phyloP scores from a whole-genome alignment of 495 filamentous ascomycete species.

The Tuber melanosporum region DNA sequence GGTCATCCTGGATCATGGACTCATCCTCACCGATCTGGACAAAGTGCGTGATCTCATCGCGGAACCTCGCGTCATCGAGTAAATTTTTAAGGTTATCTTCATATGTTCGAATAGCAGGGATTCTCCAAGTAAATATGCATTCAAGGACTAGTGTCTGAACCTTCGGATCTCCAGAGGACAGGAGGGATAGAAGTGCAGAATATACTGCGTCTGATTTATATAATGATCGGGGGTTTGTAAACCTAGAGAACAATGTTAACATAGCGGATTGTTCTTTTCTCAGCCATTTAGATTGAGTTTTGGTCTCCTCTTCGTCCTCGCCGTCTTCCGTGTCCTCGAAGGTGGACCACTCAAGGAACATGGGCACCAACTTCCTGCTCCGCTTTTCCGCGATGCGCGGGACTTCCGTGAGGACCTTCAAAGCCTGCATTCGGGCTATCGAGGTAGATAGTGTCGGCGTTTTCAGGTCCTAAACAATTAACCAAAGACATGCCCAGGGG shows the following conservation, averaged over 20 bases:
- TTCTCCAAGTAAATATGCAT: constrained; percentile 83
- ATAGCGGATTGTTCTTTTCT: constrained; percentile 74
- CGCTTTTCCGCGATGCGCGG: constrained; percentile 76
- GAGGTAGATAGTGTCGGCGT: constrained; percentile 42
- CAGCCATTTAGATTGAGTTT: constrained; percentile 46
- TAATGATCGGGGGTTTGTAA: constrained; percentile 74
- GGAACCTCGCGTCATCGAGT: constrained; percentile 83
- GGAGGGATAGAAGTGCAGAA: constrained; percentile 59
- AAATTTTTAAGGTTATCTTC: constrained; percentile 82
- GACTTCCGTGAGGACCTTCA: constrained; percentile 66
- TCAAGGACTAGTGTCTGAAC: constrained; percentile 79
- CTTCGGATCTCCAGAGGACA: constrained; percentile 81
- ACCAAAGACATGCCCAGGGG: constrained; percentile 29
- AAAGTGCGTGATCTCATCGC: constrained; percentile 81
- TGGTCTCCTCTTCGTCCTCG: constrained; percentile 47
- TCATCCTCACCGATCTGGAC: constrained; percentile 65
- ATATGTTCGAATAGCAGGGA: constrained; percentile 64
- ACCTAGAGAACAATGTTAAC: constrained; percentile 73
- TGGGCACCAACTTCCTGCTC: constrained; percentile 74
- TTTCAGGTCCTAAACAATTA: constrained; percentile 43
- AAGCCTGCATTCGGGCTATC: constrained; percentile 62
- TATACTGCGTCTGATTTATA: constrained; percentile 74
- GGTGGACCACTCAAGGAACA: constrained; percentile 70
- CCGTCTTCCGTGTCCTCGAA: constrained; percentile 22
- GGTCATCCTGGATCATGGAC: constrained; percentile 64